Conservation (phyloP, 1,139 yeast genomes). For the Scheffersomyces parashehatae region DNA sequence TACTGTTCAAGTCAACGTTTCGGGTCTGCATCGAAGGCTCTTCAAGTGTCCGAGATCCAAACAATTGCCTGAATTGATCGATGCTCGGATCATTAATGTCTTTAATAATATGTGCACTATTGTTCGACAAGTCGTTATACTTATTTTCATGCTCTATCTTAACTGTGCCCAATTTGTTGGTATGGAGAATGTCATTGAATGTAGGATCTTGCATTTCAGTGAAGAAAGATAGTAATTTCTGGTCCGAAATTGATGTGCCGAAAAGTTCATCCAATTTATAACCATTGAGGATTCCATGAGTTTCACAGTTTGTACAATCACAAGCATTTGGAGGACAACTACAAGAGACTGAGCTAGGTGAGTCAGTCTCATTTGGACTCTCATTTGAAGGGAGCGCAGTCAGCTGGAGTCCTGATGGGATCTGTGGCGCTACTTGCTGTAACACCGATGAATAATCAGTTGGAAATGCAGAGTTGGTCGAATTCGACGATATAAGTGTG, state of each 20-base stretch:
- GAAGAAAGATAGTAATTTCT: background rate
- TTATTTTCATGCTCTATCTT: too few species aligned
- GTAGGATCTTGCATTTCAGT: background rate
- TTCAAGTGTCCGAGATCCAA: background rate
- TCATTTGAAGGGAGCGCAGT: slow-evolving; percentile 2
- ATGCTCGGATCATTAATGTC: background rate
- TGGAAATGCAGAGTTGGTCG: background rate
- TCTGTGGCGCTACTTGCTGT: background rate
- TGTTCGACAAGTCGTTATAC: too few species aligned
- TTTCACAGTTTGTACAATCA: slow-evolving; percentile 53
- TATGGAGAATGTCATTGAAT: too few species aligned
- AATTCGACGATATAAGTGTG: background rate
- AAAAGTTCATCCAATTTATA: slow-evolving; percentile 41
- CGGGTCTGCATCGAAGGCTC: too few species aligned
- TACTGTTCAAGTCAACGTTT: too few species aligned
- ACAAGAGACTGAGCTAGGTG: slow-evolving; percentile 28
- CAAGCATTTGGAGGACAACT: slow-evolving; percentile 48
- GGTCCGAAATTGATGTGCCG: background rate
- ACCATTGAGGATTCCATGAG: slow-evolving; percentile 57
- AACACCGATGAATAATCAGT: slow-evolving; percentile 1
- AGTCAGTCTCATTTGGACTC: slow-evolving; percentile 12
- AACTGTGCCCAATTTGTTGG: too few species aligned
- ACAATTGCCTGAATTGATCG: background rate
- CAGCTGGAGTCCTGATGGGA: background rate
- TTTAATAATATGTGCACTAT: background rate